Base-by-base conservation (phyloP, 2,329 filamentous ascomycete genomes). In the Pseudopithomyces chartarum region DNA sequence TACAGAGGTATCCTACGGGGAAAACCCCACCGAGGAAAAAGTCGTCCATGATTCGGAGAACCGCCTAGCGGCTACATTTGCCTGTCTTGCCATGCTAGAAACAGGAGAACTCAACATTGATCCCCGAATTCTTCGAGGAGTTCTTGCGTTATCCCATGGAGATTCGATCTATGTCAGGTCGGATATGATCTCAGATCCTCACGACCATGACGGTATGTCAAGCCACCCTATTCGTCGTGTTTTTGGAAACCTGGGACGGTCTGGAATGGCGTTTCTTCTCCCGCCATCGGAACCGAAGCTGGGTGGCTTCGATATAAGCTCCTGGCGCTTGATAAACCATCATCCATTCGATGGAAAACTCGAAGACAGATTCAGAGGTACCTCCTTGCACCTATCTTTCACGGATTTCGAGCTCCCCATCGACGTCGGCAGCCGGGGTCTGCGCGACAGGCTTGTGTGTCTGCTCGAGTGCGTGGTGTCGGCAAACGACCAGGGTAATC, bases 331-430 rank as follows among this genome's bases (percentile, higher is more conserved):
- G 4, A 26, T 55, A 11, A 55, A 52, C 34, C 44, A 55, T 36
- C 11, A 6, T 15, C 15, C 20, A 0, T 54, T 52, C 34, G 48
- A 57, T 33, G 43, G 38, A 1, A 40, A 39, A 38, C 33, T 29
- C 6, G 15, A 36, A 12, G 8, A 57, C 17, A 19, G 22, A 20
- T 57, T 60, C n/a, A 10, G 6, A 1, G 36, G 39, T 1, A 60
- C 58, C 1, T 52, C 55, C 2, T 26, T 60, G 6, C 58, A 60
- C 17, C 47, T 60, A 2, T 43, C 51, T 1, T 55, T 60, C 44
- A 57, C 55, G 10, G 55, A 57, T 15, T 56, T 17, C n/a, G 40
- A 38, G 15, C 17, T 56, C 1, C 55, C 55, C 1, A 23, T 60
- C 3, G 47, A 46, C 29, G 39, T 46, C 13, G 55, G 40, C 8